Percentiles rank a stretch among this genome's conserved stretches.
Conservation (phyloP, 495 filamentous ascomycete species). For the Aspergillus wentii region DNA sequence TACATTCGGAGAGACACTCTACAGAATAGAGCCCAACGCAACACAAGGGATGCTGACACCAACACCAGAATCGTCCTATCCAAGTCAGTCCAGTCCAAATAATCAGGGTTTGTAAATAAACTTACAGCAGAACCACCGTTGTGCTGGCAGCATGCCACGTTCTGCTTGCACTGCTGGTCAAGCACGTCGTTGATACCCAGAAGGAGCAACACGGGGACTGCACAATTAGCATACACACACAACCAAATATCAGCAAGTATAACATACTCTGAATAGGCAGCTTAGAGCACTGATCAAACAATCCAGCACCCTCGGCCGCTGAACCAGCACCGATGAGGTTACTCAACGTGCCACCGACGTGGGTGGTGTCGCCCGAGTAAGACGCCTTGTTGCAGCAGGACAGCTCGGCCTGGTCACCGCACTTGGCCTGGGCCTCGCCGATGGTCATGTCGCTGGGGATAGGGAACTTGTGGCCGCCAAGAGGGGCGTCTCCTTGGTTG, state of each 20-base stretch:
- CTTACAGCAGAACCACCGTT: slow-evolving; percentile 33
- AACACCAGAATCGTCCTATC: slow-evolving; percentile 14
- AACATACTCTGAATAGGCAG: slow-evolving; percentile 18
- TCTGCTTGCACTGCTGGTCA: slow-evolving; percentile 46
- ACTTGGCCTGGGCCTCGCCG: slow-evolving; percentile 45
- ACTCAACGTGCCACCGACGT: slow-evolving; percentile 21
- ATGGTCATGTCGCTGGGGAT: slow-evolving; percentile 38
- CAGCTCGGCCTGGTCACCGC: slow-evolving; percentile 41
- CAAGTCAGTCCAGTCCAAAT: no score
- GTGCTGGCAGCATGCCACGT: slow-evolving; percentile 48
- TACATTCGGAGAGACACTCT: no score
- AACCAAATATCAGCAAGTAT: no score
- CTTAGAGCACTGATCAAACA: slow-evolving; percentile 36
- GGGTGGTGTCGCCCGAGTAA: slow-evolving; percentile 38
- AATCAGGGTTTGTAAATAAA: not conserved
- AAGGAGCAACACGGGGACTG: no score
- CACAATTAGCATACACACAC: no score
- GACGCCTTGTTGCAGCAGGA: slow-evolving; percentile 45
- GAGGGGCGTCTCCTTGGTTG: slow-evolving; percentile 11
- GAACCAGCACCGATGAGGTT: slow-evolving; percentile 27
- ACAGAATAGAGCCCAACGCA: slow-evolving; percentile 45
- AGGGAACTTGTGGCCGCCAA: slow-evolving; percentile 26
- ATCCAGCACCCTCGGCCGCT: slow-evolving; percentile 28
- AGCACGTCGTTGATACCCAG: slow-evolving; percentile 38
- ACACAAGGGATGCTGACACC: slow-evolving; percentile 43